Conservation (phyloP, 1,284 basidiomycete species). For the Malassezia furfur region DNA sequence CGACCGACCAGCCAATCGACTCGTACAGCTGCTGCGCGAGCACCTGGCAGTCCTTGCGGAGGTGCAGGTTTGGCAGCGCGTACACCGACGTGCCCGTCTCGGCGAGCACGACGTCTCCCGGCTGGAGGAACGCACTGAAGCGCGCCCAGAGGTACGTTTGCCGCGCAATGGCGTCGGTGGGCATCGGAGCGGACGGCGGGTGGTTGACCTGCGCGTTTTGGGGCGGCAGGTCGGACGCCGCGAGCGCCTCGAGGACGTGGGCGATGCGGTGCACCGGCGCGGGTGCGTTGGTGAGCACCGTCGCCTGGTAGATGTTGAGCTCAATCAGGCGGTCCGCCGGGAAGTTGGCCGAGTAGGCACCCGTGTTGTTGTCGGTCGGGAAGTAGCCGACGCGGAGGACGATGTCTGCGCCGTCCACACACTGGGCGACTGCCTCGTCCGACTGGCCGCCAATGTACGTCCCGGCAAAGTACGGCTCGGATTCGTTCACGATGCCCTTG, state of each 20-base stretch:
- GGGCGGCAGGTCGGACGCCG: constrained; percentile 15
- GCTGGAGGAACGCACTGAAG: constrained; percentile 65
- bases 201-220: constrained; percentile 8
- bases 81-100: constrained; percentile 40
- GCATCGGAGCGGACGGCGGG: constrained; percentile 23
- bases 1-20: constrained; percentile 76
- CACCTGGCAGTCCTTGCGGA: constrained; percentile 33
- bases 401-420: constrained; percentile 71
- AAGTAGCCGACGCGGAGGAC: constrained; percentile 72
- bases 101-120: constrained; percentile 41
- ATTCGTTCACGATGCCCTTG: constrained; percentile 70
- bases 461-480: constrained; percentile 74
- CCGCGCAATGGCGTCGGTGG: constrained; percentile 19
- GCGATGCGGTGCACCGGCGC: constrained; percentile 50
- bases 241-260: constrained; percentile 30
- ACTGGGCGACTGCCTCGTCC: constrained; percentile 59
- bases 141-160: constrained; percentile 67
- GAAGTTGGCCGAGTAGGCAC: constrained; percentile 53
- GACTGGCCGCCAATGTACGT: constrained; percentile 52
- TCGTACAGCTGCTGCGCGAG: constrained; percentile 62
- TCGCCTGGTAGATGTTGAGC: constrained; percentile 50
- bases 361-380: constrained; percentile 82
- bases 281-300: constrained; percentile 47
- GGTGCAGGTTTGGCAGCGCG: constrained; percentile 2
- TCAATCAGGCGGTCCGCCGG: constrained; percentile 51